Conservation (phyloP, 2,329 filamentous ascomycete genomes). For the Mycosphaerella sp. region DNA sequence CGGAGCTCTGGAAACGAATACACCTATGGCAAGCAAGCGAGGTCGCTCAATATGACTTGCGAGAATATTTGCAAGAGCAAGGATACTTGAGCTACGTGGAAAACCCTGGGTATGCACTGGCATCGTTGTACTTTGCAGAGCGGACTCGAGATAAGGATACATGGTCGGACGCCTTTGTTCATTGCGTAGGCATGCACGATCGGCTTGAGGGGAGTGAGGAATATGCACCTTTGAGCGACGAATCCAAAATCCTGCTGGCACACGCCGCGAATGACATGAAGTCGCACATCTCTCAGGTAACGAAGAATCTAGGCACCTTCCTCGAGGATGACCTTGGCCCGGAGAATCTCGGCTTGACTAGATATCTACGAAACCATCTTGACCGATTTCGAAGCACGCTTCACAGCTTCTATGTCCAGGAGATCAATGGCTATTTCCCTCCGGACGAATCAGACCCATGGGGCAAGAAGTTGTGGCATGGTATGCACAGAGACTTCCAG, state of each 20-base stretch:
- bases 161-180: conserved; percentile 67
- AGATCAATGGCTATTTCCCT: conserved; percentile 63
- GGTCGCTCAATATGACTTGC: conserved; percentile 35
- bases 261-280: conserved; percentile 60
- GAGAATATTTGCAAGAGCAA: conserved; percentile 60
- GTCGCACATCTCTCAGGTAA: conserved; percentile 52
- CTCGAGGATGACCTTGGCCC: conserved; percentile 65
- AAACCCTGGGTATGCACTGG: conserved; percentile 62
- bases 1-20: conserved; percentile 60
- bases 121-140: conserved; percentile 62
- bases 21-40: conserved; percentile 38
- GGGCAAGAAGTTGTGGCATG: conserved; percentile 51
- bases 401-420: conserved; percentile 57
- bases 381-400: conserved; percentile 67
- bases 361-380: conserved; percentile 58
- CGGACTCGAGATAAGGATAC: conserved; percentile 55
- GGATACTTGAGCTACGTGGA: conserved; percentile 63
- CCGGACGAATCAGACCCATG: conserved; percentile 50
- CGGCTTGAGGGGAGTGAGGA: conserved; percentile 52
- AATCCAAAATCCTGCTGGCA: conserved; percentile 60
- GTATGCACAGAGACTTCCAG: conserved; percentile 64
- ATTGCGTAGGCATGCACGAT: conserved; percentile 72
- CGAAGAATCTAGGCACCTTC: conserved; percentile 57
- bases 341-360: conserved; percentile 57
- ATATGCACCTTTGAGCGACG: conserved; percentile 49